Base-by-base conservation (phyloP, 2,329 filamentous ascomycete species). In the Aspergillus carbonarius region DNA sequence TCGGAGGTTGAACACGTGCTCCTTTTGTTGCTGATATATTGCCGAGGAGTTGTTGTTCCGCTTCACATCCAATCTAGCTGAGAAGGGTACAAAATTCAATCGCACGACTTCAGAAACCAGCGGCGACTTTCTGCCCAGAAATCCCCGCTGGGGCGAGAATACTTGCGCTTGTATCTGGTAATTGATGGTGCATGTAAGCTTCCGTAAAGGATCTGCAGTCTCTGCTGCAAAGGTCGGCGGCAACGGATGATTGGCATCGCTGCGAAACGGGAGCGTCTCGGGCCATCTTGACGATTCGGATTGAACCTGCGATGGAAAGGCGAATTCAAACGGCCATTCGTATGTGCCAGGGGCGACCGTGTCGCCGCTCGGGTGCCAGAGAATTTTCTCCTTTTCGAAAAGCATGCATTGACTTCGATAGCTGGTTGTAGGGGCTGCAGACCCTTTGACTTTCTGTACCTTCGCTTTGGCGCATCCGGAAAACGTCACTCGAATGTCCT, bases 391-490 rank as follows among this genome's bases (percentile, higher is more conserved):
- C 42, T 60, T 60, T 17, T 62, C 55, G 30, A 65, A 65, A 2
- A 65, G 52, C 3, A 62, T 25, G 25, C 61, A 61, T 54, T 62
- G 56, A 54, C 63, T 63, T 4, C 51, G 60, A 48, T 63, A 65
- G 17, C 35, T 62, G 13, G 55, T 55, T 9, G 61, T 39, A 1
- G 58, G 59, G 4, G 59, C 59, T 0, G 49, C 61, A 5, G 59
- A 23, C 12, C 59, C 57, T 20, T 63, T 65, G n/a, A 62, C 54
- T 23, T 65, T 63, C 35, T 59, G 57, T 4, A 65, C 23, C 13
- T 55, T 62, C n/a, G 59, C 56, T 30, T 65, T 65, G 17, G 55
- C 54, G 40, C 58, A 46, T 4, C 61, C 61, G 3, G 50, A 55
- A 27, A 65, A 63, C 3, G 37, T 57, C 30, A 63, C 55, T 13